A percentile compares a stretch with the other conserved stretches of the same genome.
Conservation (phyloP, 257 asterid genomes). For the Galeopsis tetrahit region DNA sequence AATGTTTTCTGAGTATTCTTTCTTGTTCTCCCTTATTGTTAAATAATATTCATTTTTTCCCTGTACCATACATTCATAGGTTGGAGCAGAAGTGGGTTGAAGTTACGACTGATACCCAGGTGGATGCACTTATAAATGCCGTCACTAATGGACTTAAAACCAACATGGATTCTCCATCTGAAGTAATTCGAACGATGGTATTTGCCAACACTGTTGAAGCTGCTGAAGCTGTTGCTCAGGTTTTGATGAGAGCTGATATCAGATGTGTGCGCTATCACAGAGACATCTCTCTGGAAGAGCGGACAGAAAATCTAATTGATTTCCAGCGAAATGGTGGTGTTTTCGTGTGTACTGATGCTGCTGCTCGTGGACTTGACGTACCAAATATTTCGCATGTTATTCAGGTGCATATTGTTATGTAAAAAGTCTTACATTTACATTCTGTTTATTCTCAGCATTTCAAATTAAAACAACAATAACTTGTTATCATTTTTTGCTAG, state of each 20-base stretch:
- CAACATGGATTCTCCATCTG: conserved; percentile 38
- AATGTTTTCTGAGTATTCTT: neutral
- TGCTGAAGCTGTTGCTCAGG: conserved; percentile 75
- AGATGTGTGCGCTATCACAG: conserved; percentile 78
- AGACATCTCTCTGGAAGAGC: conserved; percentile 72
- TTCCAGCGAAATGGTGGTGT: conserved; percentile 92
- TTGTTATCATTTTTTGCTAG: conserved; percentile 40
- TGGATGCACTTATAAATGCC: conserved; percentile 74
- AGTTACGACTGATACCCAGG: conserved; percentile 76
- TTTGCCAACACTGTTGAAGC: conserved; percentile 98
- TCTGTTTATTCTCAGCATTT: neutral
- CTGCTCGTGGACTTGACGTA: conserved; percentile 95
- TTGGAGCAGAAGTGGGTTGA: conserved; percentile 93
- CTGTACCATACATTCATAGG: conserved; percentile 45
- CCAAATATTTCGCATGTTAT: conserved; percentile 91
- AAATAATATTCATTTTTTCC: conserved; percentile 22
- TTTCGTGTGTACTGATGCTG: conserved; percentile 97
- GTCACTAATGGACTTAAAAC: conserved; percentile 51
- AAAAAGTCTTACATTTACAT: neutral
- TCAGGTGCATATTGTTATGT: conserved; percentile 58
- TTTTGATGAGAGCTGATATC: conserved; percentile 68
- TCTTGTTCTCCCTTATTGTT: neutral
- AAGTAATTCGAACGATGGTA: conserved; percentile 75
- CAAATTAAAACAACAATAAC: neutral
- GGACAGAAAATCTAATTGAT: conserved; percentile 63